Conservation (phyloP, 345 rosid species). For the Eucalyptus melliodora region DNA sequence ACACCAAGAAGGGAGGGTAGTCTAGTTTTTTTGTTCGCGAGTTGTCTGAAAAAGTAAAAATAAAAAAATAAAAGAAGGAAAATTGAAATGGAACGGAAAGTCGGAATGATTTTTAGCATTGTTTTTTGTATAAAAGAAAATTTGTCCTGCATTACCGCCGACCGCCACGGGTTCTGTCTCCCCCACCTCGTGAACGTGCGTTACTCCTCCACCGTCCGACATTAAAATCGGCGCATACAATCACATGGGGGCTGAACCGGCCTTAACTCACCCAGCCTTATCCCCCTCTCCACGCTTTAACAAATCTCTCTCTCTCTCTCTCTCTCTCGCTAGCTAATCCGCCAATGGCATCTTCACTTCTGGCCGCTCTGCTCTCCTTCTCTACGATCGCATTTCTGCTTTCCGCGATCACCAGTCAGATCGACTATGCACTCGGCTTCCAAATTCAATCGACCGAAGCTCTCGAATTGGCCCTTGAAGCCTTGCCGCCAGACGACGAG, state of each 20-base stretch:
- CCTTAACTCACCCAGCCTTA: background rate
- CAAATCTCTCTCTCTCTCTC: background rate
- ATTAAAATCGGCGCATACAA: background rate
- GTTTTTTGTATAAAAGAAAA: background rate
- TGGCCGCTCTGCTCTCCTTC: background rate
- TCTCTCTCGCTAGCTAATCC: background rate
- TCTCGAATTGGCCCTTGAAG: background rate
- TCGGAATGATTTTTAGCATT: background rate
- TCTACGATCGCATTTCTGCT: background rate
- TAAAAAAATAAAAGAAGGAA: background rate
- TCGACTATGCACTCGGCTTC: background rate
- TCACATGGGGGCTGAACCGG: background rate
- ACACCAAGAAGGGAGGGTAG: background rate
- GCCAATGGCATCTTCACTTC: background rate
- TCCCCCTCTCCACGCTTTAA: background rate
- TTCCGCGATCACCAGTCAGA: background rate
- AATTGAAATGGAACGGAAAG: background rate
- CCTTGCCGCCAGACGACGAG: background rate
- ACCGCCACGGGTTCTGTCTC: background rate
- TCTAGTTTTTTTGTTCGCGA: background rate
- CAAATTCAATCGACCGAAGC: background rate
- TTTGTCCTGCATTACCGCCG: background rate
- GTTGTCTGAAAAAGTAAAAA: background rate
- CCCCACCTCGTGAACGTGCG: background rate
- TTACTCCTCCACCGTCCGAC: background rate